Evolutionary conservation across 495 filamentous ascomycete species (phyloP).

Genomic region (Parachaetomium inaequale): DNA sequence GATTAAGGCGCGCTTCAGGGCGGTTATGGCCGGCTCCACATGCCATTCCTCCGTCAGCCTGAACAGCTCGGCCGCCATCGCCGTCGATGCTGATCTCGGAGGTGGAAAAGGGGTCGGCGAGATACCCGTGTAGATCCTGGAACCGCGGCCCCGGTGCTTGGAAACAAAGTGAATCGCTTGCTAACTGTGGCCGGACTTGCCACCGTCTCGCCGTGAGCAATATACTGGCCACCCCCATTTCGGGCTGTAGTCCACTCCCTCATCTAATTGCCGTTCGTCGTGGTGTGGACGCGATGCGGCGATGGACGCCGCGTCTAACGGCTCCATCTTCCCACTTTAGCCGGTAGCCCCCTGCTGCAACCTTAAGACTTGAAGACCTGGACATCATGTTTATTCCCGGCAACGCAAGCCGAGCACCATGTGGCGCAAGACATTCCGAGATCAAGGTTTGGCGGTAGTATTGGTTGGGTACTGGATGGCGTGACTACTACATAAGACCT

Average conservation of each 20-base stretch:
- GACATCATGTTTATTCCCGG: not conserved
- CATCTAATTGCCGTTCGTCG: not conserved
- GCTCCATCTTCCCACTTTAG: not conserved
- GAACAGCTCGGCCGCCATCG: not conserved
- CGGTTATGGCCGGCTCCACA: not conserved
- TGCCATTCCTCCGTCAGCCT: conserved; percentile 8
- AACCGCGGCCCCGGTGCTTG: conserved; percentile 2
- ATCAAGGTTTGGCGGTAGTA: not conserved
- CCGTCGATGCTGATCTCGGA: not conserved
- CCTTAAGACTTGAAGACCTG: not conserved
- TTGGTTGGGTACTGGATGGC: not conserved
- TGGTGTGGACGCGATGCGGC: not conserved
- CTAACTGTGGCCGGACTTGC: not conserved
- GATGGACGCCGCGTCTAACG: not conserved
- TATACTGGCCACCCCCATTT: not conserved
- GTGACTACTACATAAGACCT: not conserved
- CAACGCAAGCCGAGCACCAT: not conserved
- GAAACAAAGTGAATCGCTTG: not conserved
- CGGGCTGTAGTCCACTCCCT: not conserved
- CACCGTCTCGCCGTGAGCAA: not conserved
- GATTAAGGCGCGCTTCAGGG: not conserved
- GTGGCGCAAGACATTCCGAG: not conserved
- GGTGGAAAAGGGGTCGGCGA: not conserved
- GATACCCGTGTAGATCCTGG: not conserved
- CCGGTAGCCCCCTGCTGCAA: not conserved